Base-by-base conservation (phyloP, 1,284 basidiomycete species). In the Golubevia sp. region DNA sequence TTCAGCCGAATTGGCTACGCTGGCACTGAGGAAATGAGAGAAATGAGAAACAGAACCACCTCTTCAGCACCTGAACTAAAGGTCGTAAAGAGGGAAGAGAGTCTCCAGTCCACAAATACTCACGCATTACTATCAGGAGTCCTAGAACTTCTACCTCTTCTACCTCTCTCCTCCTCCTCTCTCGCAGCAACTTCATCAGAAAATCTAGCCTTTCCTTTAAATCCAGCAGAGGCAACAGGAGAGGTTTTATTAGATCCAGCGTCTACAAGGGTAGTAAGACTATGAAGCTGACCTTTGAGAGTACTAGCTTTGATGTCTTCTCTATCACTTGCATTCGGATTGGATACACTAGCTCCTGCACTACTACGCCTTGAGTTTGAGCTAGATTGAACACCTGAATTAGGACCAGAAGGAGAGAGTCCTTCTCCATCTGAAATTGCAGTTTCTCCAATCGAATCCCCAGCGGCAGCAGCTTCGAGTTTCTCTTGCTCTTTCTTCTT, bases 401-500 rank as follows among this genome's bases (percentile, higher is more conserved):
- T 6, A 13, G 55, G 55, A 15, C 23, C 55, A 30, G 55, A n/a
- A 26, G 13, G 15, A 38, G 50, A 49, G 23, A 4, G 11, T 20
- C 52, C 53, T 11, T 34, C 27, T 3, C 23, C 34, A 7, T 23
- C 23, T 21, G 58, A 23, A 25, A 4, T 44, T 48, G 21, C 55
- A 7, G 44, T 15, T 3, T n/a, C 25, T 15, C 3, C 5, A 20
- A 23, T n/a, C 8, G 18, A 3, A 5, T 48, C 54, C 0, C 54
- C 59, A 24, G 25, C 50, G 25, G 56, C 61, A 2, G 54, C 64
- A 7, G 61, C 62, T 21, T 74, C 68, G 3, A 58, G 59, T 1
- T 62, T 61, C 50, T 78, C 76, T 53, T 73, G 67, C 49, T 76
- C 74, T 56, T 70, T 73, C 68, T 76, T 78, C 62, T 78, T 81